phyloP scores from a whole-genome alignment of 371 early-diverging fungal species.

The Syncephalastrum racemosum region DNA sequence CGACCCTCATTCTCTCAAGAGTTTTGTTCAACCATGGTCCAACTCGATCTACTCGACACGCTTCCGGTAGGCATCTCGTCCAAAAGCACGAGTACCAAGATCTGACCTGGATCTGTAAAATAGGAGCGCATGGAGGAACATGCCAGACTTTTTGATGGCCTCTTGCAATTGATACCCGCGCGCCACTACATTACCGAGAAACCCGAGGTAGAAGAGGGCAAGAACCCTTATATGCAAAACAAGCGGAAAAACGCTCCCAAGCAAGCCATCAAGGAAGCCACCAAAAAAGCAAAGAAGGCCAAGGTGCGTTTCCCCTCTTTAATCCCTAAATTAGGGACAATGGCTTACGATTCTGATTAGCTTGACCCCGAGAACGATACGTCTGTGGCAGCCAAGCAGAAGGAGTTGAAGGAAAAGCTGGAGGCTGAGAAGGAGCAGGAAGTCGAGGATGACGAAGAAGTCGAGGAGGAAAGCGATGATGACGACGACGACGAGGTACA shows the following conservation, averaged over 20 bases:
- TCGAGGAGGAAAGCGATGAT: constrained; percentile 28
- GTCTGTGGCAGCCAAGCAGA: constrained; percentile 51
- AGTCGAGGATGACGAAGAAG: constrained; percentile 17
- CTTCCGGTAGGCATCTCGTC: constrained; percentile 22
- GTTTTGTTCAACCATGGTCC: constrained; percentile 27
- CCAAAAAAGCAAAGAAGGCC: constrained; percentile 77
- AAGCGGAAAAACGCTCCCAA: constrained; percentile 77
- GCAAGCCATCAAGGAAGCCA: constrained; percentile 73
- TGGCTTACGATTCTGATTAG: constrained; percentile 15
- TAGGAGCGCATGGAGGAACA: constrained; percentile 63
- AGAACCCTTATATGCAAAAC: constrained; percentile 65
- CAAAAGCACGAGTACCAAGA: background rate
- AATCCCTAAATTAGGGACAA: background rate
- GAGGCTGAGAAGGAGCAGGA: constrained; percentile 22
- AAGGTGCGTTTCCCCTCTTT: constrained; percentile 46
- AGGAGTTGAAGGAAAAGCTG: constrained; percentile 27
- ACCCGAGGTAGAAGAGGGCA: constrained; percentile 49
- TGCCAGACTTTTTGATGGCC: constrained; percentile 59
- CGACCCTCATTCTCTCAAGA: no score
- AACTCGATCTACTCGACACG: constrained; percentile 29
- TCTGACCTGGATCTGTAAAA: background rate
- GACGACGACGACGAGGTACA: constrained; percentile 34
- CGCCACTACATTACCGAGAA: constrained; percentile 69
- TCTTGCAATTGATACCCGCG: constrained; percentile 73
- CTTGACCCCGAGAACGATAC: constrained; percentile 55